Evolutionary conservation across 495 filamentous ascomycete species (phyloP), one percentile per base, ranked within the genome.

Genomic region (Beverwykella pulmonaria): DNA sequence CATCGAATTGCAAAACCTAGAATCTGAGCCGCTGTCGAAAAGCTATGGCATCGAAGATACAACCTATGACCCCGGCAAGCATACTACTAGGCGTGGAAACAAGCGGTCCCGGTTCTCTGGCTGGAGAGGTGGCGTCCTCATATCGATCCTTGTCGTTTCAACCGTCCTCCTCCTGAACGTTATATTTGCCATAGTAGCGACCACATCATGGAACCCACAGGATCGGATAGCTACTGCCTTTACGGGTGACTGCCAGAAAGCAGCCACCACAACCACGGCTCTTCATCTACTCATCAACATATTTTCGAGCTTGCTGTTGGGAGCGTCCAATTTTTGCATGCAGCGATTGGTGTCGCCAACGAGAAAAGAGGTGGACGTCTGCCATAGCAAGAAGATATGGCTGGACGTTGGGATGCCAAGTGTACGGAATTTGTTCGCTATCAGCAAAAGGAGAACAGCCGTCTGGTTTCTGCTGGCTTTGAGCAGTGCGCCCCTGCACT

Each of bases 331-430:
- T 30, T 63, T 56, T 39, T 61, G 65, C 59, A 62, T 68, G 59
- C 65, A 68, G 22, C 59, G 58, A 14, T 36, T 63, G 32, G 57
- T 53, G 5, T 57, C 65, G 6, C 65, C 65, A 14, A 62, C 65
- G 2, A 27, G 65, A 22, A 44, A 44, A 26, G 67, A 70, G 22
- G 27, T 65, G 14, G 46, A 70, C 41, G 34, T 30, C 0, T 60
- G 59, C 1, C 67, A 70, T 34, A 30, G 48, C 6, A 32, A 50
- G 25, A 48, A 34, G 23, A 59, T 36, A 32, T 70, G 67, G 67
- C 48, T 65, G 7, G 67, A 70, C 56, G 61, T 70, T 41, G 67
- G 67, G 5, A 44, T 70, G 23, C 67, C 67, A n/a, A 65, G 67
- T 48, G 26, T 65, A 17, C 29, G 67, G 6, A 70, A 70, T 48